phyloP scores from a whole-genome alignment of 2,329 filamentous ascomycete species.

The Neonectria neomacrospora region DNA sequence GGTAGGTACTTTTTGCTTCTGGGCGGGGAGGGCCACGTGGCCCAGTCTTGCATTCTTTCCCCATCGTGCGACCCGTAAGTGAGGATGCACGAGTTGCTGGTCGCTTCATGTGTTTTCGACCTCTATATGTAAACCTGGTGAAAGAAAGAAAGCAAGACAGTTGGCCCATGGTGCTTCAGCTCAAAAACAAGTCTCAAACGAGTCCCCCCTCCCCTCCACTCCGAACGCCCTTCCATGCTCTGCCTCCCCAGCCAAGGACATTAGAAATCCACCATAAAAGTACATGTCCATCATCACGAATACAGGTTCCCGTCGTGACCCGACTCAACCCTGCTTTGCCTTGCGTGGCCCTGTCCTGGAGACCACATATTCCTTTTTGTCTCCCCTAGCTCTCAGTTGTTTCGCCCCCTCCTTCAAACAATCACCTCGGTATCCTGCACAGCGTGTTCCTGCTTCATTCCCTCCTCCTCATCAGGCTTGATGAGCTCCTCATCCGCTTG shows the following conservation, averaged over 20 bases:
- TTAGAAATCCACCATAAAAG: constrained; percentile 43
- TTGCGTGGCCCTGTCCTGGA: constrained; percentile 25
- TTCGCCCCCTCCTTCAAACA: constrained; percentile 38
- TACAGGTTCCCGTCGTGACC: constrained; percentile 25
- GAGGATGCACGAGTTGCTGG: constrained; percentile 35
- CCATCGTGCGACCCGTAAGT: constrained; percentile 23
- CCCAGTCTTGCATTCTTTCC: constrained; percentile 40
- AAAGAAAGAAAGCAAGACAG: constrained; percentile 26
- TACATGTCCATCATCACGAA: constrained; percentile 43
- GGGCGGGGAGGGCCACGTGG: constrained; percentile 34
- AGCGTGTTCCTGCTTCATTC: constrained; percentile 52
- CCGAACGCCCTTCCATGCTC: constrained; percentile 46
- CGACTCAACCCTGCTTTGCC: constrained; percentile 10
- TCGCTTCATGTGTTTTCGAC: constrained; percentile 33
- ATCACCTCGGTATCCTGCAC: constrained; percentile 55
- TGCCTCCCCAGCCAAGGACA: constrained; percentile 43
- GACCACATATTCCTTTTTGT: constrained; percentile 28
- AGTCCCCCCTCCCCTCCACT: constrained; percentile 22
- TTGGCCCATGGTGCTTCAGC: constrained; percentile 18
- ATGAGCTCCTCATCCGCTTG: constrained; percentile 76
- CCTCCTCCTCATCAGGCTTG: constrained; percentile 63
- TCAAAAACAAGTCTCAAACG: constrained; percentile 14
- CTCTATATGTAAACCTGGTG: constrained; percentile 39
- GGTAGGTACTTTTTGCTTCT: not conserved
- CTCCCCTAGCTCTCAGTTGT: constrained; percentile 31